Conservation (phyloP, 108 stramenopile genomes). For the Skeletonema tropicum region DNA sequence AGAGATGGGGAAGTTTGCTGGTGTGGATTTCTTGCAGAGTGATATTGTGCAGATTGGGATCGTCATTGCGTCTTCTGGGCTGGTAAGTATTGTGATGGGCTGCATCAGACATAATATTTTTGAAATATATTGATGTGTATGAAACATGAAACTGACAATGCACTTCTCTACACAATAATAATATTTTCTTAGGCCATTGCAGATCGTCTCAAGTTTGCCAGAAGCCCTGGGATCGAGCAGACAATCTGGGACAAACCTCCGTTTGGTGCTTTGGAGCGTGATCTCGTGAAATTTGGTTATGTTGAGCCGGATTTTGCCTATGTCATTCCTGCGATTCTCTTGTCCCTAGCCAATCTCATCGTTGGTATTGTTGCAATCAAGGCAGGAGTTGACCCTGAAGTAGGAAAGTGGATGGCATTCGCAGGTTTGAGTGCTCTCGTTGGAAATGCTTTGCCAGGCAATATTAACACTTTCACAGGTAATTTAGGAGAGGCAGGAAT, state of each 20-base stretch:
- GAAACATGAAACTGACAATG: too few species aligned
- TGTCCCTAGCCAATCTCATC: constrained; percentile 7
- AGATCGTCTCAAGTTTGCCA: constrained; percentile 12
- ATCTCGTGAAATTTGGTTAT: constrained; percentile 17
- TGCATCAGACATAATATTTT: too few species aligned
- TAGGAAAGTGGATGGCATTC: constrained; percentile 7
- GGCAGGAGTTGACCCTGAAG: too few species aligned
- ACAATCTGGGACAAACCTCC: constrained; percentile 3
- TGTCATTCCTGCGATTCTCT: constrained; percentile 16
- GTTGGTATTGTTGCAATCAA: constrained; percentile 6
- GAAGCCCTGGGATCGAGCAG: constrained; percentile 6
- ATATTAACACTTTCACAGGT: constrained; percentile 12
- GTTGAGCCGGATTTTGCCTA: constrained; percentile 6
- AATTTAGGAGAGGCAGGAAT: constrained; percentile 14
- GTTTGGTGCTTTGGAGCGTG: constrained; percentile 3
- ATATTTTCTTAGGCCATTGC: constrained; percentile 1
- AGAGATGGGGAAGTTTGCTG: constrained; percentile 17
- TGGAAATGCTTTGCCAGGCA: constrained; percentile 9
- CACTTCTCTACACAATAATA: too few species aligned
- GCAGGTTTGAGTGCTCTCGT: constrained; percentile 13
- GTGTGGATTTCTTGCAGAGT: constrained; percentile 15
- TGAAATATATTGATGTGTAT: too few species aligned
- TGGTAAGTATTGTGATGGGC: too few species aligned
- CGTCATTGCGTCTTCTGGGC: neutral
- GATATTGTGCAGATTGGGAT: constrained; percentile 4